These are phyloP conservation scores for Ophiocordyceps camponoti-floridani DNA, from an alignment of 2,329 filamentous ascomycete genomes.

Conservation along the genomic window DNA sequence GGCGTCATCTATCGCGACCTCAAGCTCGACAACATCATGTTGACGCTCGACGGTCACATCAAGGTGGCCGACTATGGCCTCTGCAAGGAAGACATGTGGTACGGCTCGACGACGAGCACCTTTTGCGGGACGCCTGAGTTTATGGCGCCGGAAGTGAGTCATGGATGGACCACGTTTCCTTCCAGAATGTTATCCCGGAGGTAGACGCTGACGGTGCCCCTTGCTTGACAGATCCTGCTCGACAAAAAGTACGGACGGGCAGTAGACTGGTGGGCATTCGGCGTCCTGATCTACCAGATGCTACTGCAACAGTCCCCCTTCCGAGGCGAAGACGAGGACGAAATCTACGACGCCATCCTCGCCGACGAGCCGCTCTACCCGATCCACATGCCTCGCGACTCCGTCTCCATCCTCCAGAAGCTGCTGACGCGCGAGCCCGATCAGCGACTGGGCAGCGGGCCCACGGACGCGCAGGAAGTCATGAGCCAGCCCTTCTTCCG, in stretches of 20 bases:
- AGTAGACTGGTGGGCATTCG: constrained; percentile 99
- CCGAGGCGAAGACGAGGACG: constrained; percentile 95
- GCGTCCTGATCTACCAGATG: constrained; percentile 98
- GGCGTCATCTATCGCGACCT: constrained; percentile 97
- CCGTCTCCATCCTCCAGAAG: constrained; percentile 94
- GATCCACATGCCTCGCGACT: constrained; percentile 96
- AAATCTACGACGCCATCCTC: constrained; percentile 97
- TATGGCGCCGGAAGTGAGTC: constrained; percentile 81
- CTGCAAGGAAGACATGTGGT: constrained; percentile 99
- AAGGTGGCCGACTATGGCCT: constrained; percentile 98
- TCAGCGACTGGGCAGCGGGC: constrained; percentile 77
- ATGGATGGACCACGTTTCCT: constrained; percentile 4
- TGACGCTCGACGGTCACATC: constrained; percentile 91
- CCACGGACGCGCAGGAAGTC: constrained; percentile 93
- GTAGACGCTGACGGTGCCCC: not conserved
- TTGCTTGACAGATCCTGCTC: constrained; percentile 53
- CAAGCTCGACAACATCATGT: constrained; percentile 81
- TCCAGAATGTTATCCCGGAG: no score
- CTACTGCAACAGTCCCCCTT: constrained; percentile 96
- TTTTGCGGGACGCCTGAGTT: constrained; percentile 99
- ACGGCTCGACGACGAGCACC: constrained; percentile 86
- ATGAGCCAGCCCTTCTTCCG: constrained; percentile 99
- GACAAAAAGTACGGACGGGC: constrained; percentile 97
- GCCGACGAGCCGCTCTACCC: constrained; percentile 95
- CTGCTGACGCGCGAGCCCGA: constrained; percentile 90